Conservation (phyloP, 257 asterid species). For the Mentha longifolia region DNA sequence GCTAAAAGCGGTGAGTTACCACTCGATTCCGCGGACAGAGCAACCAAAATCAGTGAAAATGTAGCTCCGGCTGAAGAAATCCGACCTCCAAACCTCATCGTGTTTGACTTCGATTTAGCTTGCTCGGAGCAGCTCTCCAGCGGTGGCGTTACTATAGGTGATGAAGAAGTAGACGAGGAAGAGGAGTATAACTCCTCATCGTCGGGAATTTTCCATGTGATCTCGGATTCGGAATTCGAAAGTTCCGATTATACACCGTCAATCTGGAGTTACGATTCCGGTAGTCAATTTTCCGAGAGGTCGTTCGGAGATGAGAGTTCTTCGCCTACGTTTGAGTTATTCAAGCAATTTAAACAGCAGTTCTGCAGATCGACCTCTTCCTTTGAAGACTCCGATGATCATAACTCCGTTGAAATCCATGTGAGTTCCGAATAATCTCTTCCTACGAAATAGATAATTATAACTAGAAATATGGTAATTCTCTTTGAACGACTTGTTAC, state of each 20-base stretch:
- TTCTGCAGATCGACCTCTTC: constrained; percentile 56
- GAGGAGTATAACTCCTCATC: constrained; percentile 57
- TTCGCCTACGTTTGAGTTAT: constrained; percentile 70
- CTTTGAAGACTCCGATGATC: constrained; percentile 36
- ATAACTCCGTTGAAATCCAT: constrained; percentile 42
- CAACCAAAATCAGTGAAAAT: constrained; percentile 35
- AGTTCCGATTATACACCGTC: constrained; percentile 64
- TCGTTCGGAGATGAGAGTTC: constrained; percentile 57
- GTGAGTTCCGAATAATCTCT: constrained; percentile 49
- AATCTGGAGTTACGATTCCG: constrained; percentile 68
- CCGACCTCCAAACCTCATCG: constrained; percentile 34
- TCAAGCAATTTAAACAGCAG: constrained; percentile 64
- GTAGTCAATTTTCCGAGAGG: constrained; percentile 88
- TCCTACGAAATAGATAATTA: neutral
- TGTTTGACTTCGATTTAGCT: constrained; percentile 57
- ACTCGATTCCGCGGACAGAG: constrained; percentile 36
- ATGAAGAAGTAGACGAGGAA: constrained; percentile 37
- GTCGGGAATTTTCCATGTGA: constrained; percentile 47
- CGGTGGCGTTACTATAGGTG: constrained; percentile 37
- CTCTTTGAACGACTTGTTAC: constrained; percentile 6
- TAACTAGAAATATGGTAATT: neutral
- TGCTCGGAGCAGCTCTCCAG: constrained; percentile 78
- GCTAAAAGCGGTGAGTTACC: constrained; percentile 40
- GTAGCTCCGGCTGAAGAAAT: constrained; percentile 38
- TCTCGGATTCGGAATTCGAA: constrained; percentile 58